A percentile compares a stretch with the other conserved stretches of the same genome.
phyloP scores from a whole-genome alignment of 257 asterid genomes.

The Solanum lycopersicoides region DNA sequence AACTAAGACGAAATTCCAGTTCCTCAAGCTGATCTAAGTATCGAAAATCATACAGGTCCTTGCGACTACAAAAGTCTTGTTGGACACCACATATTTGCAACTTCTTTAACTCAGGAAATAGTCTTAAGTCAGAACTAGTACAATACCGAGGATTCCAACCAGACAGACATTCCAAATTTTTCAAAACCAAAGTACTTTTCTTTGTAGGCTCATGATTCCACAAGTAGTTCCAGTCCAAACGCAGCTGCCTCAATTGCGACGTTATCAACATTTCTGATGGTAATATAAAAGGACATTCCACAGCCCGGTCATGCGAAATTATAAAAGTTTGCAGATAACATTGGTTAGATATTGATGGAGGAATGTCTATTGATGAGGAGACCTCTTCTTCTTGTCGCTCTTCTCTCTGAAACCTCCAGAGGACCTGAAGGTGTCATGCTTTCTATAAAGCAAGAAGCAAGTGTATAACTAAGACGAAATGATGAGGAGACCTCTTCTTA shows the following conservation, averaged over 20 bases:
- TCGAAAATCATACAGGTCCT: not conserved
- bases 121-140: not conserved
- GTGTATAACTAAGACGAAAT: too few species aligned
- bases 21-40: slow-evolving; percentile 9
- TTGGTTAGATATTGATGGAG: too few species aligned
- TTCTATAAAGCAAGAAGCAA: too few species aligned
- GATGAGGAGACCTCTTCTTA: too few species aligned
- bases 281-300: not conserved
- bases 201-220: not conserved
- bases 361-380: too few species aligned
- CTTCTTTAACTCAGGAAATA: slow-evolving; percentile 12
- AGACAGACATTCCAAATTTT: not conserved
- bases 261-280: slow-evolving; percentile 8
- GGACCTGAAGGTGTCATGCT: too few species aligned
- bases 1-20: not conserved
- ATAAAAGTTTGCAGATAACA: too few species aligned
- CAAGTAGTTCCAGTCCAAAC: not conserved
- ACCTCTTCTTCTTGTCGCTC: too few species aligned
- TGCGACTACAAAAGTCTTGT: not conserved
- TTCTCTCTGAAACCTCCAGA: too few species aligned
- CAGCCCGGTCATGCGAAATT: too few species aligned
- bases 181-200: not conserved
- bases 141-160: slow-evolving; percentile 3
- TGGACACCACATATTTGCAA: not conserved
- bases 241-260: slow-evolving; percentile 11